Evolutionary conservation across 371 early-diverging fungal species (phyloP), one percentile per base, ranked within the genome.

Genomic region (Astathelohania contejeani): DNA sequence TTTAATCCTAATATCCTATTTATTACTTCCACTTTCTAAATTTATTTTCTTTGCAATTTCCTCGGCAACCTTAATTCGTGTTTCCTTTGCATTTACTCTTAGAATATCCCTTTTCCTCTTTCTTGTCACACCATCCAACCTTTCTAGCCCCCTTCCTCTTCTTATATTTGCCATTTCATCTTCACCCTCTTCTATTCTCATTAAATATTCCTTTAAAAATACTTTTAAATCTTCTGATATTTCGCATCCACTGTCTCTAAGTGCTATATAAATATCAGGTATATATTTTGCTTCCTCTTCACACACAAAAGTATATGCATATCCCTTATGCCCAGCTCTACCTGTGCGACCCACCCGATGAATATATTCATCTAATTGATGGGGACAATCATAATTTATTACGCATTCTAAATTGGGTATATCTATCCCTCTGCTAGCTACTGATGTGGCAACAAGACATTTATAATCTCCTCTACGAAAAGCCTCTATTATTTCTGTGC

Each of bases 351-450:
- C 93, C 60, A 91, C 87, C 69, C 91, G 80, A 78, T 91, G 91
- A 20, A 88, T 89, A 70, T 91, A 90, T 28, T 61, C 62, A 72
- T 87, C 87, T 77, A 67, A 24, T 51, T 35, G 24, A 44, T 77
- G 83, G 69, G 90, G 90, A 48, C 90, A 83, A 66, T 93, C 91
- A 67, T 81, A 93, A 69, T 95, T 96, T 63, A 96, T 71, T 2
- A 96, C 97, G 44, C 90, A 72, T 3, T 86, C 85, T 20, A 96
- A 86, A 65, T 93, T 83, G 72, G 86, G 86, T 55, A 94, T 79
- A 76, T 96, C 97, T 63, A 96, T 85, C 76, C 97, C 95, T 71
- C 95, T 84, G 35, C 88, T 88, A 12, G 94, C 94, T 10, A 96
- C 91, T 75, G 87, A 88, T 0, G 94, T 96, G 6, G 94, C 93